Conservation (phyloP, 2,329 filamentous ascomycete genomes). For the Arachnomyces sp. region DNA sequence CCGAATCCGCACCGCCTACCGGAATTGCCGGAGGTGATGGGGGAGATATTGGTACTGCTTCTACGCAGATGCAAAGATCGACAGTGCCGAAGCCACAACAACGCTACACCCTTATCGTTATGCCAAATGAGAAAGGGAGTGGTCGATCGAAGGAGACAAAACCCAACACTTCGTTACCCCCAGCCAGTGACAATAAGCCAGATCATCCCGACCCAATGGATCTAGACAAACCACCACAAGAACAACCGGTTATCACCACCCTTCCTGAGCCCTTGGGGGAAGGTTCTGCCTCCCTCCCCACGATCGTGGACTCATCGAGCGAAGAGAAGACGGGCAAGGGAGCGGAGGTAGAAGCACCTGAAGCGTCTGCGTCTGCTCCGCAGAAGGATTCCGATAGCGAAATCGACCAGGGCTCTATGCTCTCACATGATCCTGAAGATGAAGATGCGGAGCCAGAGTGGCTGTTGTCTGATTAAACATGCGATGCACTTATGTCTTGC, state of each 20-base stretch:
- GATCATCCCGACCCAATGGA: not conserved
- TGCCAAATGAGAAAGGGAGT: conserved; percentile 14
- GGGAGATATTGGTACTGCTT: not conserved
- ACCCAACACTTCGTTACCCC: not conserved
- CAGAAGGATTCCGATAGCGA: conserved; percentile 24
- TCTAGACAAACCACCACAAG: not conserved
- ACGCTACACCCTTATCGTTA: conserved; percentile 25
- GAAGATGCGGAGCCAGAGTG: conserved; percentile 59
- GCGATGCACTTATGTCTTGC: too few species aligned
- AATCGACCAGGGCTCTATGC: conserved; percentile 42
- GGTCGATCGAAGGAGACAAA: not conserved
- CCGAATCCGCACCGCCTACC: not conserved
- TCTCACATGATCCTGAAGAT: conserved; percentile 57
- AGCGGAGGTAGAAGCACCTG: conserved; percentile 15
- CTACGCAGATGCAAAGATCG: not conserved
- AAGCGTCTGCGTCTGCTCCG: conserved; percentile 10
- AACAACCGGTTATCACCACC: not conserved
- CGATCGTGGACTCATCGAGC: conserved; percentile 19
- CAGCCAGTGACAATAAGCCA: not conserved
- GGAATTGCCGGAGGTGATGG: not conserved
- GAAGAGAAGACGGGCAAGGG: conserved; percentile 20
- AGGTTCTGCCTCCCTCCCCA: conserved; percentile 18
- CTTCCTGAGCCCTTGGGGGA: conserved; percentile 1
- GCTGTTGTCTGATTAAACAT: conserved; percentile 37
- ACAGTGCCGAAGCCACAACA: conserved; percentile 5